Evolutionary conservation across 83 land plant species (phyloP).

Genomic region (Larix sibirica): DNA sequence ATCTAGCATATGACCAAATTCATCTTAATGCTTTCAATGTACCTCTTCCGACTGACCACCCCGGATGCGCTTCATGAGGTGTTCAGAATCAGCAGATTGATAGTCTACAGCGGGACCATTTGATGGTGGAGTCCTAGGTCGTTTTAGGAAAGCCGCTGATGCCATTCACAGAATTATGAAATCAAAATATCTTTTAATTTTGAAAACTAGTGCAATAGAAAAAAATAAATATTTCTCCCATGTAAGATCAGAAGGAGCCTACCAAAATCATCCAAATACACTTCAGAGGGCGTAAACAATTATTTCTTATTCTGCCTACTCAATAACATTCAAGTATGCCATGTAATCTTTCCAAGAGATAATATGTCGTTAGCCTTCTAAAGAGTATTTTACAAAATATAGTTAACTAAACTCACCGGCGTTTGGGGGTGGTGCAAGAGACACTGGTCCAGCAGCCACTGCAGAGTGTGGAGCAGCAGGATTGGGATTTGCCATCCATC

Average conservation of each 20-base stretch:
- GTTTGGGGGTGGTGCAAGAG: slow-evolving; percentile 56
- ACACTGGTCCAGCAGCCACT: slow-evolving; percentile 64
- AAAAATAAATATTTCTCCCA: neutral
- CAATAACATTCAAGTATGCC: neutral
- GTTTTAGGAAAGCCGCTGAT: slow-evolving; percentile 72
- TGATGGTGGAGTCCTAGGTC: slow-evolving; percentile 77
- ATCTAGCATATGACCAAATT: neutral
- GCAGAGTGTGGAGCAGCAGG: slow-evolving; percentile 62
- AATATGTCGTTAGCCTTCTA: neutral
- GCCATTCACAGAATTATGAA: neutral
- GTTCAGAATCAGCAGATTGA: slow-evolving; percentile 91
- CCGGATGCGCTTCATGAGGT: slow-evolving; percentile 71
- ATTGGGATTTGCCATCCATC: slow-evolving; percentile 86
- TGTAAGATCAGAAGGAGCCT: neutral
- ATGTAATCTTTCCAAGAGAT: neutral
- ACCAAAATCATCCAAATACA: neutral
- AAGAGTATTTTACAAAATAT: neutral
- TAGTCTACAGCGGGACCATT: slow-evolving; percentile 71
- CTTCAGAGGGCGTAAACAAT: no score
- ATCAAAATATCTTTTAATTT: neutral
- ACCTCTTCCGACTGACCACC: slow-evolving; percentile 79
- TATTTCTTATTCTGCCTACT: neutral
- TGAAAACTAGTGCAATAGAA: neutral
- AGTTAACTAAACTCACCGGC: slow-evolving; percentile 39
- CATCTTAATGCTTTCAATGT: neutral